Evolutionary conservation across 2,329 filamentous ascomycete genomes (phyloP), one percentile per base, ranked within the genome.

Genomic region (Pseudofabraea citricarpa): DNA sequence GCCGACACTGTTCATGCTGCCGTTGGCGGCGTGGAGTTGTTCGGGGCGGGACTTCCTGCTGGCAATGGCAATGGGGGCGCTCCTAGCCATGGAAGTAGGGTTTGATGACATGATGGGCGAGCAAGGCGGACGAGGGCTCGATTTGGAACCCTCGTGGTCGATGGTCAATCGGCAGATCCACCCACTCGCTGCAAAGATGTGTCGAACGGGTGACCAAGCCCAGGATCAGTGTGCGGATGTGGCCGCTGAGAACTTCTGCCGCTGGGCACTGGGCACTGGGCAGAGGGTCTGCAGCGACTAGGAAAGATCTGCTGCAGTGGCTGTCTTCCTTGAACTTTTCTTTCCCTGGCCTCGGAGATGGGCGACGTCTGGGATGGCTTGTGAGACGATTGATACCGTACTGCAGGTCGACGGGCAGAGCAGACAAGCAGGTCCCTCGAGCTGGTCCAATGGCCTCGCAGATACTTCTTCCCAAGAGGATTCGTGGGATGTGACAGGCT

Each of bases 21-120:
- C 42, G 72, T 67, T 48, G 55, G 50, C 19, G 51, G 46, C 18
- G 46, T 50, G 56, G 9, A 46, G 41, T 36, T 58, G 53, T 24
- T 47, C 40, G 31, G 35, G 33, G 31, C 64, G 68, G 49, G 72
- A 68, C 49, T 75, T 75, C 61, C 81, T 80, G 53, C 79, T 76
- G 50, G 79, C 79, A 62, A 83, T 83, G 61, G 79, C 74, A 61
- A 83, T 83, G 55, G 79, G 79, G 60, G 76, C 77, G 66, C 79
- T 81, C 64, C 79, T 70, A 51, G 73, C 69, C 61, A 81, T 68
- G 57, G 72, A 64, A 57, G 64, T 69, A 53, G 74, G 68, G 56
- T 70, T 73, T 55, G 76, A 73, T 73, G 56, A 52, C 56, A 59
- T 60, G 47, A 50, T 46, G 24, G 31, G 40, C 38, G 22, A 24